Base-by-base conservation (phyloP, 108 stramenopile genomes). In the Pseudonitzschia pungens region DNA sequence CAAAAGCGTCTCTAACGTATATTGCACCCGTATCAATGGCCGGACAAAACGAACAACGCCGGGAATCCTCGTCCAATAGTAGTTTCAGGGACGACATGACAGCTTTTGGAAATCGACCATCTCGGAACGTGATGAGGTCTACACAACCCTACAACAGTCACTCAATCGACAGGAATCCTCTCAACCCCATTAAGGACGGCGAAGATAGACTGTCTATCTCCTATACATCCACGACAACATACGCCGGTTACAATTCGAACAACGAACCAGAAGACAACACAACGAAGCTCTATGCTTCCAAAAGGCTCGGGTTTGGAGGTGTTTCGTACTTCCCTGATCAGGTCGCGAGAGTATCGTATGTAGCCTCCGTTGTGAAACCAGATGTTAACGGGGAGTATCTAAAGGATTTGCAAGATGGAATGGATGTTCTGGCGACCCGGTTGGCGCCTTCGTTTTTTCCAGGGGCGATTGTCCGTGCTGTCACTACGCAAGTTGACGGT, bases 271-370 rank as follows among this genome's bases (percentile, higher is more conserved):
- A 6, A 41, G 26, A 26, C 16, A 41, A 50, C 36, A 12, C 45
- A 40, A 41, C 57, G 36, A 2, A 12, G 10, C 18, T 48, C 1
- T 18, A 4, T 48, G 5, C 45, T 14, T n/a, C 64, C 29, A 24
- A 15, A 18, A 11, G 20, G 20, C 12, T 3, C 22, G 64, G 64
- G 33, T 9, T 5, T 10, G 40, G 40, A 65, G 10, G 41, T 41
- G n/a, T 65, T 12, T 67, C 66, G n/a, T 67, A 67, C 44, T 67
- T 67, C 24, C 66, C 66, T 7, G 45, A 67, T 50, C 66, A 67
- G 24, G 66, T 67, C 3, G 45, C 45, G 24, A 44, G 45, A 50
- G 43, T 67, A 11, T 48, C 66, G 44, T 67, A 67, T 48, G 28
- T 67, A 5, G 66, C 45, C 12, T 67, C 66, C 20, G 44, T 67